Evolutionary conservation across 768 basidiomycete species (phyloP), one percentile per base, ranked within the genome.

Genomic region (Mycena filopes): DNA sequence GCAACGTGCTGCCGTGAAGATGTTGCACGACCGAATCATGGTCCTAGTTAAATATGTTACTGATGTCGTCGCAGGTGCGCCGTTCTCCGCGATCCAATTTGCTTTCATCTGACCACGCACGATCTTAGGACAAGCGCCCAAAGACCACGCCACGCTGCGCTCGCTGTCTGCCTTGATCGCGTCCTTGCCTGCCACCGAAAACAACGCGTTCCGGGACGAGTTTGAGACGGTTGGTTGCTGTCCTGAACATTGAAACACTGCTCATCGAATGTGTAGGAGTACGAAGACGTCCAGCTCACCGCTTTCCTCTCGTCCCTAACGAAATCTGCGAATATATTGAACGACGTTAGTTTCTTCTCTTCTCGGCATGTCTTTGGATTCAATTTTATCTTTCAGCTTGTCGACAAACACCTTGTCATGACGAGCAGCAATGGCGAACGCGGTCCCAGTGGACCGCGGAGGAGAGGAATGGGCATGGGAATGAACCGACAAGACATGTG

Each of bases 1-100:
- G 2, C 96, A 98, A 78, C 85, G 96, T 67, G 94, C 96, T 51
- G 98, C 98, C 13, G 91, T 99, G 57, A 92, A 95, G 75, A 99
- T 99, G 98, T 84, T 99, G 57, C 90, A 96, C 71, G 95, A 98
- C 69, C 89, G 98, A 51, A 93, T 99, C 51, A 68, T 89, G 51
- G 81, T 96, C 8, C 86, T 99, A 11, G 88, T 95, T n/a, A 86
- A 90, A 75, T 99, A 99, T 77, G 88, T 99, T 36, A 78, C 86
- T 4, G 88, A 88, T 25, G 91, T 92, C 20, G 83, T 94, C 50
- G 84, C 88, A 75, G 91, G 95, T 92, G 70, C 42, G 84, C 67
- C 15, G 16, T 46, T 25, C 53, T 45, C 26, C 51, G 42, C n/a
- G 60, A 38, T 18, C 29, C 7, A 31, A 42, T 38, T 36, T 47